phyloP scores from a whole-genome alignment of 2,329 filamentous ascomycete genomes.

The Xylariaceae sp. region DNA sequence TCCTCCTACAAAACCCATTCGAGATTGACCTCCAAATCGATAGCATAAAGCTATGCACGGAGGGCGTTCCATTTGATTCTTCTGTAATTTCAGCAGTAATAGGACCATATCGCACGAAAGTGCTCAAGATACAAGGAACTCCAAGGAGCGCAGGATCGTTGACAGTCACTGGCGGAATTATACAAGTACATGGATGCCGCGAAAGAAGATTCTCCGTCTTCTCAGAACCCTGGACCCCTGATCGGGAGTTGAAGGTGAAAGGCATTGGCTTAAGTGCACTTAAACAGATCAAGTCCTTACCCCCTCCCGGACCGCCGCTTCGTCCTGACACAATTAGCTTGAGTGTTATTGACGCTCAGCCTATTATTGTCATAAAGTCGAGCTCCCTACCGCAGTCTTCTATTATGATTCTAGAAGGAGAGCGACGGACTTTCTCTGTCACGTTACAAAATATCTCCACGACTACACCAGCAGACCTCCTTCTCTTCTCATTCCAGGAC shows the following conservation, averaged over 20 bases:
- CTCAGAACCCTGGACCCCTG: constrained; percentile 66
- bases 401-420: constrained; percentile 89
- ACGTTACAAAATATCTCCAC: constrained; percentile 72
- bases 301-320: constrained; percentile 38
- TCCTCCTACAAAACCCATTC: constrained; percentile 89
- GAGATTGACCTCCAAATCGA: constrained; percentile 91
- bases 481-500: constrained; percentile 85
- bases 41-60: constrained; percentile 66
- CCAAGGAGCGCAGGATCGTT: constrained; percentile 63
- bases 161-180: constrained; percentile 69
- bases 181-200: constrained; percentile 76
- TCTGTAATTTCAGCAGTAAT: constrained; percentile 60
- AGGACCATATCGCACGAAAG: constrained; percentile 77
- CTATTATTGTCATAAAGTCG: constrained; percentile 67
- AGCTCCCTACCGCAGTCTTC: constrained; percentile 77
- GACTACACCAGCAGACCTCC: constrained; percentile 69
- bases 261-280: constrained; percentile 60
- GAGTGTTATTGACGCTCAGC: constrained; percentile 74
- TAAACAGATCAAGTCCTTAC: constrained; percentile 39
- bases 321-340: constrained; percentile 54
- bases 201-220: constrained; percentile 83
- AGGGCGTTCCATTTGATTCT: constrained; percentile 68
- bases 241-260: constrained; percentile 69
- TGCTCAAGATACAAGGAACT: constrained; percentile 64
- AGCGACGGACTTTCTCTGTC: constrained; percentile 70